phyloP scores from a whole-genome alignment of 345 rosid genomes.

The Barbarea vulgaris region DNA sequence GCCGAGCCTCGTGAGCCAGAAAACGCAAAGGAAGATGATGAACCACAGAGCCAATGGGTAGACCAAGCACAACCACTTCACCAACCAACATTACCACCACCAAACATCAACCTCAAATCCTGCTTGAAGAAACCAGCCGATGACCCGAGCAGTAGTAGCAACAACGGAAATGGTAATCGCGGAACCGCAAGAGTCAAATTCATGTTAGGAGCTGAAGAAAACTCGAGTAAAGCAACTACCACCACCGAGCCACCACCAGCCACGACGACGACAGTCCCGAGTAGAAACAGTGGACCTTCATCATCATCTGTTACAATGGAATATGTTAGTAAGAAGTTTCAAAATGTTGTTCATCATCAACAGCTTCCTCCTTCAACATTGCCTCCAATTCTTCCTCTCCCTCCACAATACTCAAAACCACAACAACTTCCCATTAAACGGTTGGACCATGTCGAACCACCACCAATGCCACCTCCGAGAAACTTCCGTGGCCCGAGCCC shows the following conservation, averaged over 20 bases:
- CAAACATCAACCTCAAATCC: constrained; percentile 72
- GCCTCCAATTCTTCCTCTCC: constrained; percentile 58
- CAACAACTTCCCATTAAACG: constrained; percentile 17
- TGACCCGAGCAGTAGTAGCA: constrained; percentile 40
- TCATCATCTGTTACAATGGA: constrained; percentile 79
- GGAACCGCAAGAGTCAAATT: constrained; percentile 86
- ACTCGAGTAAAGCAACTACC: constrained; percentile 38
- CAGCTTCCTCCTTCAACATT: constrained; percentile 45
- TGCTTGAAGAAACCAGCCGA: constrained; percentile 72
- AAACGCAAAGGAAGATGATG: constrained; percentile 42
- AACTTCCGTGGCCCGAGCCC: constrained; percentile 29
- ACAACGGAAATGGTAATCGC: constrained; percentile 48
- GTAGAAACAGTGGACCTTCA: constrained; percentile 54
- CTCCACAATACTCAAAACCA: constrained; percentile 54
- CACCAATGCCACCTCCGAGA: constrained; percentile 26
- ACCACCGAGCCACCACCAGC: constrained; percentile 39
- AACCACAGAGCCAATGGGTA: constrained; percentile 28
- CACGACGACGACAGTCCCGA: constrained; percentile 34
- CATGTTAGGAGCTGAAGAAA: constrained; percentile 89
- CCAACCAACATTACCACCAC: constrained; percentile 43
- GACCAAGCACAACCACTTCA: constrained; percentile 47
- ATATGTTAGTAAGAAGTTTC: constrained; percentile 86
- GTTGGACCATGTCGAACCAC: constrained; percentile 43
- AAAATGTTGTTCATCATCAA: constrained; percentile 59
- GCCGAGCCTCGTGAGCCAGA: constrained; percentile 53